Conservation (phyloP, 163 green algal species). For the Scenedesmus sp. region DNA sequence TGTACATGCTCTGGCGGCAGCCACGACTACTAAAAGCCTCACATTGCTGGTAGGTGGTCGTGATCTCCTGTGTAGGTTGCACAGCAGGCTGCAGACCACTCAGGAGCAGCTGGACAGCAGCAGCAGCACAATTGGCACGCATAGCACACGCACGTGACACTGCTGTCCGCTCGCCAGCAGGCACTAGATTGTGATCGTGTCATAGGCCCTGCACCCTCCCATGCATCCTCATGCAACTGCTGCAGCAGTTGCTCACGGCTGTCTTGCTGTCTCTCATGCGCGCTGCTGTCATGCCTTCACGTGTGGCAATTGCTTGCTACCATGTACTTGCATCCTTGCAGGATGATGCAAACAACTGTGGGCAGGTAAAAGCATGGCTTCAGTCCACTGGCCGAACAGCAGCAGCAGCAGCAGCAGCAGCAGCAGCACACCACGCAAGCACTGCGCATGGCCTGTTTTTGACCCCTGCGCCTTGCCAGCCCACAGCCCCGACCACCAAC, state of each 20-base stretch:
- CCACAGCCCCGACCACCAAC: too few species aligned
- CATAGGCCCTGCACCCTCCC: too few species aligned
- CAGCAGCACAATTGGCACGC: neutral
- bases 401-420: too few species aligned
- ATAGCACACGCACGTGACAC: neutral
- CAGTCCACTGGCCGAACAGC: neutral
- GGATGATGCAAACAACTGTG: constrained; percentile 24
- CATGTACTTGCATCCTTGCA: neutral
- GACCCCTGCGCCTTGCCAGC: neutral
- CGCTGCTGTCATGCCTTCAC: neutral
- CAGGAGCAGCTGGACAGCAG: neutral
- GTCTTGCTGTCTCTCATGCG: neutral
- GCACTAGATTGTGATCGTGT: neutral
- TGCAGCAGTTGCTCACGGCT: neutral
- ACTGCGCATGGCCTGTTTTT: neutral
- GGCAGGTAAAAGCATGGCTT: constrained; percentile 33
- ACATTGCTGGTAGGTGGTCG: neutral
- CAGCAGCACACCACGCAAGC: too few species aligned
- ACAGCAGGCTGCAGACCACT: neutral
- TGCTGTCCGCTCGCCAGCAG: too few species aligned
- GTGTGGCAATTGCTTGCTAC: neutral
- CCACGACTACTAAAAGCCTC: neutral
- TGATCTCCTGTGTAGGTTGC: neutral
- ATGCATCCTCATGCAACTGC: too few species aligned
- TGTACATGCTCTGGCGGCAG: neutral